Evolutionary conservation across 352 stramenopile species (phyloP).

Genomic region (Thraustochytrium striatum): DNA sequence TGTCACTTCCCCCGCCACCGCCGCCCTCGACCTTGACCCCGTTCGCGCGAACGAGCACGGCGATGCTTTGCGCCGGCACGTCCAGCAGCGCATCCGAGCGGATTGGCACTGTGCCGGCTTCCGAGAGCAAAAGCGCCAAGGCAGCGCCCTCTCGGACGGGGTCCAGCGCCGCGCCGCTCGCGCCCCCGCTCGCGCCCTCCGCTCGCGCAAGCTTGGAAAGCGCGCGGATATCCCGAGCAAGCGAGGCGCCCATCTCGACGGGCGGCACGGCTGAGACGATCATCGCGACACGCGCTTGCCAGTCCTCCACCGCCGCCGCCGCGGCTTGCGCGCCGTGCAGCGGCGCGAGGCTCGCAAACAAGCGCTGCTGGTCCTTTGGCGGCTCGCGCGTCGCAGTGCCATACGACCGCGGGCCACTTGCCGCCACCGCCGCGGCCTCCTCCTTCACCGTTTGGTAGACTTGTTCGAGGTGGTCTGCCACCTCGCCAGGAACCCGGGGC

Average conservation of each 20-base stretch:
- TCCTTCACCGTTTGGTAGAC: too few relatives aligned
- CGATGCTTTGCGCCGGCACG: background rate
- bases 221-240: background rate
- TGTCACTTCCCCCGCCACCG: too few relatives aligned
- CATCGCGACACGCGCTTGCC: background rate
- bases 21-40: too few relatives aligned
- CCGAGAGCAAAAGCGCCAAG: background rate
- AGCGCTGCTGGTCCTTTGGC: slow-evolving; percentile 2
- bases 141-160: background rate
- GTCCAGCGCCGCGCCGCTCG: too few relatives aligned
- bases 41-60: background rate
- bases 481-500: too few relatives aligned
- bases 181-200: background rate
- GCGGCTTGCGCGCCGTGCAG: background rate
- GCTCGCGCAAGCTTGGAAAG: background rate
- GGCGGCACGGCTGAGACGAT: background rate
- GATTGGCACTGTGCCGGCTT: background rate
- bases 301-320: background rate
- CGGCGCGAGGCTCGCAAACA: background rate
- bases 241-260: background rate
- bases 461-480: too few relatives aligned
- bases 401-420: too few relatives aligned
- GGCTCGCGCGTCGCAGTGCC: too few relatives aligned
- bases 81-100: background rate
- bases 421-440: too few relatives aligned